Conservation (phyloP, 2,329 filamentous ascomycete species). For the Fusarium musae region DNA sequence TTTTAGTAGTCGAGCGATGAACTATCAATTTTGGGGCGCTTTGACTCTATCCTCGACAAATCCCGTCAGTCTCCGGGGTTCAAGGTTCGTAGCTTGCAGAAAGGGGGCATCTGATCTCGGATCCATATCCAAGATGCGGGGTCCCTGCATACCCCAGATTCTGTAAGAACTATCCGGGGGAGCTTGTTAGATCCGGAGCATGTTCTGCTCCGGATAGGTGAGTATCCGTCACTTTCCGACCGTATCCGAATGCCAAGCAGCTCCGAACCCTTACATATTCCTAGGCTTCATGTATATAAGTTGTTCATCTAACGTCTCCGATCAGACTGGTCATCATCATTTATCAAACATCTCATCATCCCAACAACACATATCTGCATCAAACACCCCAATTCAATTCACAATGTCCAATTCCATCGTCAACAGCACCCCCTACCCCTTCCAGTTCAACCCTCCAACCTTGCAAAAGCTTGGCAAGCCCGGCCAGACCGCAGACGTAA, state of each 20-base stretch:
- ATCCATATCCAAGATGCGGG: background rate
- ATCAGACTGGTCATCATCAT: background rate
- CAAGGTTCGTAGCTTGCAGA: background rate
- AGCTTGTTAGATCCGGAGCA: background rate
- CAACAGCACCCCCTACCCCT: constrained; percentile 48
- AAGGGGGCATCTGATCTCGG: background rate
- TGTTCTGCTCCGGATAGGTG: background rate
- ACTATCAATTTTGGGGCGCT: background rate
- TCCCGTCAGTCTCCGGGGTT: background rate
- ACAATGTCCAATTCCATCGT: constrained; percentile 43
- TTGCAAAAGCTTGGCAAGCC: constrained; percentile 25
- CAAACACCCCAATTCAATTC: background rate
- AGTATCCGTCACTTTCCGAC: background rate
- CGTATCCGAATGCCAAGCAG: background rate
- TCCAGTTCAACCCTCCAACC: constrained; percentile 42
- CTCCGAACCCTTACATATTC: fast-evolving
- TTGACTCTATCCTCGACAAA: background rate
- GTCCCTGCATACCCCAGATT: constrained; percentile 6
- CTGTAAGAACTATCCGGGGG: background rate
- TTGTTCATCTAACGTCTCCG: fast-evolving
- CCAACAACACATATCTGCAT: background rate
- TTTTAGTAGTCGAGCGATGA: background rate
- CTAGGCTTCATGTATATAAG: background rate
- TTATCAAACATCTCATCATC: background rate
- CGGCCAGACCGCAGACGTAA: constrained; percentile 16